Evolutionary conservation across 2,329 filamentous ascomycete species (phyloP).

Genomic region (Emmonsia crescens): DNA sequence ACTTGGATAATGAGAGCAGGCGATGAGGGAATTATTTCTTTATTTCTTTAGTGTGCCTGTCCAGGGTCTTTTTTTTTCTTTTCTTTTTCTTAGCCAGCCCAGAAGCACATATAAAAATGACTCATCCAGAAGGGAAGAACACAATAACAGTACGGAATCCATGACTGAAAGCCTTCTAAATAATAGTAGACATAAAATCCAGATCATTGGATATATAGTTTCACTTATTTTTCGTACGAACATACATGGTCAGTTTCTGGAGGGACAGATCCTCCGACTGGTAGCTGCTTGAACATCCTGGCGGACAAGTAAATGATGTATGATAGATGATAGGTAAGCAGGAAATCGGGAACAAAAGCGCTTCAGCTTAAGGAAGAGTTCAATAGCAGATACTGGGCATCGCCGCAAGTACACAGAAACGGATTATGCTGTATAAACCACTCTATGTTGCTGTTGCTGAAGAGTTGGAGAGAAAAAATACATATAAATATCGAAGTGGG

Average conservation of each 20-base stretch:
- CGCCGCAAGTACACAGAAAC: neutral
- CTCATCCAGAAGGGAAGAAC: neutral
- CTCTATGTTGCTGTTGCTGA: neutral
- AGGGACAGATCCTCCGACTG: conserved; percentile 61
- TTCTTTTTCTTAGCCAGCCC: neutral
- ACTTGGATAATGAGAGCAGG: neutral
- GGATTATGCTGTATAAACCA: neutral
- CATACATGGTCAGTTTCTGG: conserved; percentile 68
- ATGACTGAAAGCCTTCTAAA: neutral
- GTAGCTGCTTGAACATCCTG: conserved; percentile 24
- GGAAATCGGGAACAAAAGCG: neutral
- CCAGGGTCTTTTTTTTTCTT: neutral
- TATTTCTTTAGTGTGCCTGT: neutral
- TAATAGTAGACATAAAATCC: neutral
- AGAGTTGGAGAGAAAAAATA: neutral
- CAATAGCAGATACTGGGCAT: neutral
- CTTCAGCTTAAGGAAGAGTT: neutral
- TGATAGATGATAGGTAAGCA: neutral
- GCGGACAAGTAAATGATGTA: neutral
- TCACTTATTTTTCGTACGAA: conserved; percentile 14
- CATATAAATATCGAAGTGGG: neutral
- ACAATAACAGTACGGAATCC: neutral
- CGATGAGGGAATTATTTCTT: neutral
- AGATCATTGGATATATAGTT: neutral
- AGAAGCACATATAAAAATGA: neutral